These are phyloP conservation scores for Penicillium digitatum DNA, from an alignment of 2,329 filamentous ascomycete genomes.

Conservation along the genomic window DNA sequence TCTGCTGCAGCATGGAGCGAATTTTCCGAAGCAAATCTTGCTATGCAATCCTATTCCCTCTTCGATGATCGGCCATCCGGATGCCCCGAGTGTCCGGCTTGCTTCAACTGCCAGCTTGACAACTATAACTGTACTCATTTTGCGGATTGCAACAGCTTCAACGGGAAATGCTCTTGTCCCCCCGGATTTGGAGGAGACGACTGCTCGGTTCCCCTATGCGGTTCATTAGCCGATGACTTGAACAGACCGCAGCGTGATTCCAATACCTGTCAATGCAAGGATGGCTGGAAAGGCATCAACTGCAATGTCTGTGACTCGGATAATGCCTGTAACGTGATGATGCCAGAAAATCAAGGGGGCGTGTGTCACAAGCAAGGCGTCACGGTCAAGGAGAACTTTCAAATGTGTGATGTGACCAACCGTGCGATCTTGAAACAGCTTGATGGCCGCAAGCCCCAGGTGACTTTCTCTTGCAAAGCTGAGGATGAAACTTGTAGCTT, in stretches of 20 bases:
- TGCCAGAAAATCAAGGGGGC: slow-evolving; percentile 75
- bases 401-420: slow-evolving; percentile 97
- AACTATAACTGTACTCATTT: slow-evolving; percentile 90
- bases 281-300: slow-evolving; percentile 95
- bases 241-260: slow-evolving; percentile 72
- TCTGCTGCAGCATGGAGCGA: slow-evolving; percentile 41
- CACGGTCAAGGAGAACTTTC: slow-evolving; percentile 89
- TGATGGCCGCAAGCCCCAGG: slow-evolving; percentile 79
- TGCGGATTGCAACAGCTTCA: slow-evolving; percentile 80
- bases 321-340: slow-evolving; percentile 79
- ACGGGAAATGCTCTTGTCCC: slow-evolving; percentile 89
- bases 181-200: slow-evolving; percentile 91
- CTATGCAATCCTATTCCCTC: slow-evolving; percentile 64
- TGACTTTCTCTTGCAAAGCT: slow-evolving; percentile 86
- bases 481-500: slow-evolving; percentile 80
- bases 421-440: slow-evolving; percentile 85
- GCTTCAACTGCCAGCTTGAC: slow-evolving; percentile 97
- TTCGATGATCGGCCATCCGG: slow-evolving; percentile 64
- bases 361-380: slow-evolving; percentile 90
- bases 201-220: slow-evolving; percentile 87
- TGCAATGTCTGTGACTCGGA: slow-evolving; percentile 91
- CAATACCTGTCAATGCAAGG: slow-evolving; percentile 75
- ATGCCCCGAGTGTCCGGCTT: slow-evolving; percentile 46
- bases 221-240: slow-evolving; percentile 74
- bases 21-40: slow-evolving; percentile 58